Conservation (phyloP, 352 stramenopile species). For the Phytophthora sp. region DNA sequence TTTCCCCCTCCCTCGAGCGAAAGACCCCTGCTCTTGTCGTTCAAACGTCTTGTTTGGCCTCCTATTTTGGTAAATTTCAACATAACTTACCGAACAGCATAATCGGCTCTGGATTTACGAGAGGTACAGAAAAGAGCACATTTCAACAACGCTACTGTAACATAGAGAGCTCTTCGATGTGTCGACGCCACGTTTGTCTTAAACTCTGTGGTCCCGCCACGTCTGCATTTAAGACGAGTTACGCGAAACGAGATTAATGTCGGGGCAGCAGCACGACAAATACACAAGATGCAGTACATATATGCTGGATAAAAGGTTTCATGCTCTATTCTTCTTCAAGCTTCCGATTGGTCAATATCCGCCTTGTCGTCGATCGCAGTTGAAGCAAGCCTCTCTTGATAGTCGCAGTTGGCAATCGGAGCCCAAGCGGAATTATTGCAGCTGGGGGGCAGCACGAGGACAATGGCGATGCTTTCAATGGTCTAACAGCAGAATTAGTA, state of each 20-base stretch:
- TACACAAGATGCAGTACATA: not conserved
- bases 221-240: not conserved
- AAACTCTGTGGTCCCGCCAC: not conserved
- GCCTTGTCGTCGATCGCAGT: constrained; percentile 23
- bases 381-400: constrained; percentile 13
- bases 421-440: not conserved
- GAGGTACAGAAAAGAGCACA: constrained; percentile 2
- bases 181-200: constrained; percentile 9
- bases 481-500: no score
- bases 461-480: not conserved
- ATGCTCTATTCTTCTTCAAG: not conserved
- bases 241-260: not conserved
- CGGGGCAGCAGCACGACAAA: not conserved
- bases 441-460: not conserved
- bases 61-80: not conserved
- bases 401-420: constrained; percentile 21
- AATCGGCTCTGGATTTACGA: constrained; percentile 17
- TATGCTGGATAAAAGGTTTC: constrained; percentile 9
- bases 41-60: no score
- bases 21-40: not conserved
- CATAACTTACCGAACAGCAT: no score
- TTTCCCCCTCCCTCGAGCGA: constrained; percentile 16
- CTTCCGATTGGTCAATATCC: constrained; percentile 1
- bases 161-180: constrained; percentile 28
- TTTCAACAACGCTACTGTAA: constrained; percentile 6